Conservation (phyloP, 148 eudicot genomes). For the Rheum nobile region DNA sequence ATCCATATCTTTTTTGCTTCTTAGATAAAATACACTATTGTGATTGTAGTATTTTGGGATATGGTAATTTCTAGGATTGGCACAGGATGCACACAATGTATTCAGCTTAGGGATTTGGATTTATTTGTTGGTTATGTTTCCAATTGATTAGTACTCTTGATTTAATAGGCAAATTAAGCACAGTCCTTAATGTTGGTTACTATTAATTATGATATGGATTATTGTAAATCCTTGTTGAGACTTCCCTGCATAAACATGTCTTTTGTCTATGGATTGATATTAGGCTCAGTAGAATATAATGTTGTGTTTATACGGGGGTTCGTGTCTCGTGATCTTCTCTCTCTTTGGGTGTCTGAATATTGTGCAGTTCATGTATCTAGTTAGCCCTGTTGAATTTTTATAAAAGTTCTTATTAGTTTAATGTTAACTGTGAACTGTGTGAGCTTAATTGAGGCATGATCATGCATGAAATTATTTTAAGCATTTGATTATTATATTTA, state of each 20-base stretch:
- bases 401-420: not conserved
- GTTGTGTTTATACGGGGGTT: not conserved
- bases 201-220: too few relatives aligned
- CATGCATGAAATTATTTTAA: not conserved
- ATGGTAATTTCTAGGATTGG: not conserved
- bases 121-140: not conserved
- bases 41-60: not conserved
- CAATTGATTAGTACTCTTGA: not conserved
- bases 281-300: too few relatives aligned
- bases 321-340: not conserved
- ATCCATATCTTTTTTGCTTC: not conserved
- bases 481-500: not conserved
- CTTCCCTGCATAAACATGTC: not conserved
- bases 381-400: not conserved
- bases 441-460: not conserved
- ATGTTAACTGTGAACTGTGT: not conserved
- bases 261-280: not conserved
- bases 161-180: not conserved
- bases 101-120: not conserved
- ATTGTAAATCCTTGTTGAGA: not conserved
- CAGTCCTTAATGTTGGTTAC: not conserved
- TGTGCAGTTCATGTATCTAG: slow-evolving; percentile 5
- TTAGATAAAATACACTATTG: not conserved
- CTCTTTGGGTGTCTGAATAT: not conserved
- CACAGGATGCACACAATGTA: not conserved